Conservation (phyloP, 331 rosid genomes). For the Erythrophleum ivorense region DNA sequence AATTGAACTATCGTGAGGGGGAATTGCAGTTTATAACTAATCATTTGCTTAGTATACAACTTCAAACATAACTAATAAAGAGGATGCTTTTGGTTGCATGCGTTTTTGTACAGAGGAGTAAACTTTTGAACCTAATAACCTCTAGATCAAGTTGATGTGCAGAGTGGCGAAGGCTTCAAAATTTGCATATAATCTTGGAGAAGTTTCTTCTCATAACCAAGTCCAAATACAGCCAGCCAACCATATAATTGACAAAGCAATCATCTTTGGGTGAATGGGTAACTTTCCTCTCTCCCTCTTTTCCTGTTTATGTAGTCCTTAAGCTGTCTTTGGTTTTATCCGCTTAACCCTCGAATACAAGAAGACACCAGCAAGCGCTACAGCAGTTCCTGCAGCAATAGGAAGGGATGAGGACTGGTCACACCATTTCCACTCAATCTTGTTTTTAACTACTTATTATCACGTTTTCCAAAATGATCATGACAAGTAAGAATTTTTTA, state of each 20-base stretch:
- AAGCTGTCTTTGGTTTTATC: slow-evolving; percentile 52
- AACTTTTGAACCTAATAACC: neutral
- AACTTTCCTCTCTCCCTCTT: neutral
- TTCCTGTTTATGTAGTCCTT: slow-evolving; percentile 2
- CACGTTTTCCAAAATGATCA: neutral
- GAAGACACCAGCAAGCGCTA: slow-evolving; percentile 75
- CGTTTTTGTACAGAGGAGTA: neutral
- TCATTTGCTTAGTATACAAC: too few species aligned
- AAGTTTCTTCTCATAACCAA: neutral
- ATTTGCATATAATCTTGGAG: neutral
- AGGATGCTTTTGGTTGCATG: neutral
- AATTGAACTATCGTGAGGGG: too few species aligned
- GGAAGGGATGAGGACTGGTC: neutral
- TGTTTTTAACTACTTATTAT: neutral
- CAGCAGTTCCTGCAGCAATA: slow-evolving; percentile 63
- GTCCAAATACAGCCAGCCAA: too few species aligned
- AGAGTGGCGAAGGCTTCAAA: neutral
- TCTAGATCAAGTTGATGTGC: neutral
- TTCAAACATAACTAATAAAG: too few species aligned
- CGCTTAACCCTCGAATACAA: slow-evolving; percentile 70
- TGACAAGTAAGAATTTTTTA: neutral
- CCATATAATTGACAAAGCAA: neutral
- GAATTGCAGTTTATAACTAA: neutral
- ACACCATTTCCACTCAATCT: neutral
- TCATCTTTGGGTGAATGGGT: neutral